phyloP scores from a whole-genome alignment of 1,284 basidiomycete genomes.

The Psilocybe mexicana region DNA sequence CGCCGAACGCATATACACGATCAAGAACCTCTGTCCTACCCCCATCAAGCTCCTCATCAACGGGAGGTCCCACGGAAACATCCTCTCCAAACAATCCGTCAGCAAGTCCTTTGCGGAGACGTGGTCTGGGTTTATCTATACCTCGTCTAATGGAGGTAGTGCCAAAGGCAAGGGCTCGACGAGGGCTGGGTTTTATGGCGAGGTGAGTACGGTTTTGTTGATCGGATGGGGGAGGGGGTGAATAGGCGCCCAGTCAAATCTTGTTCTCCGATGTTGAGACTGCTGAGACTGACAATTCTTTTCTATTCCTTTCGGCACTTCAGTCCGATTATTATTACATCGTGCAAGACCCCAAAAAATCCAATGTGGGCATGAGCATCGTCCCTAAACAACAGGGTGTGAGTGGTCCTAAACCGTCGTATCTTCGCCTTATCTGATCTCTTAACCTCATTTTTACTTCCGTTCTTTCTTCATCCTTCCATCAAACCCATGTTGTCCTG shows the following conservation, averaged over 20 bases:
- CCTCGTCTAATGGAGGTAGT: slow-evolving; percentile 25
- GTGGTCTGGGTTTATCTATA: slow-evolving; percentile 27
- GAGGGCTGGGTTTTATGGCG: slow-evolving; percentile 25
- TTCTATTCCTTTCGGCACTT: neutral
- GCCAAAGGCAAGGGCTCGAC: slow-evolving; percentile 23
- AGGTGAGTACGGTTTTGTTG: slow-evolving; percentile 13
- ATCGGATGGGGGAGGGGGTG: neutral
- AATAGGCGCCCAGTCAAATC: too few species aligned
- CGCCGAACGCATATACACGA: slow-evolving; percentile 5
- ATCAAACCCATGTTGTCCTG: neutral
- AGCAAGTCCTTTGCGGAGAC: slow-evolving; percentile 19
- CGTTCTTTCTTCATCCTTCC: slow-evolving; percentile 11
- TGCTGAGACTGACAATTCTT: too few species aligned
- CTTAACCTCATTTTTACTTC: neutral
- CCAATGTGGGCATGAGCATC: slow-evolving; percentile 30
- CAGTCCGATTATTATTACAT: slow-evolving; percentile 32
- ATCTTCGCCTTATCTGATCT: neutral
- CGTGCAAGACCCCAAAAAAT: slow-evolving; percentile 26
- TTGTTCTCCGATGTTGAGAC: too few species aligned
- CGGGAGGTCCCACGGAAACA: slow-evolving; percentile 25
- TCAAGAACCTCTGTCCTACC: slow-evolving; percentile 30
- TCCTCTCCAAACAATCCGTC: slow-evolving; percentile 16
- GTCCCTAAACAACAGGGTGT: slow-evolving; percentile 16
- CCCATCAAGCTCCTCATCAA: slow-evolving; percentile 28
- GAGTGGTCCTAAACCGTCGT: neutral